Evolutionary conservation across 2,329 filamentous ascomycete species (phyloP).

Genomic region (Stachybotrys elegans): DNA sequence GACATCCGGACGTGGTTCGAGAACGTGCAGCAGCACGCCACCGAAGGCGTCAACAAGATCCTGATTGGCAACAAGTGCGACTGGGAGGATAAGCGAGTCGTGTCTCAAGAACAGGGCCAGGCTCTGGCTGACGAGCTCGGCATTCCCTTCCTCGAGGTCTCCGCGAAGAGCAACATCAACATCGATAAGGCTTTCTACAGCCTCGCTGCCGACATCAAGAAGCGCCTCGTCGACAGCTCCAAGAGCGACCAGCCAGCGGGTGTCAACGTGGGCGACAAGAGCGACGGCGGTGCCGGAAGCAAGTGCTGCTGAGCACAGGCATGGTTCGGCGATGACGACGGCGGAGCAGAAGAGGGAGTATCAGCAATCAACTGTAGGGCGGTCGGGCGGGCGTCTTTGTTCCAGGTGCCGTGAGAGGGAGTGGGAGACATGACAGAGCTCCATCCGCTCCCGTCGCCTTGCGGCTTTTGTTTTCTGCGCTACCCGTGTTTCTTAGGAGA

Average conservation of each 20-base stretch:
- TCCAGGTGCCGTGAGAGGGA: no score
- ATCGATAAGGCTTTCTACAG: constrained; percentile 98
- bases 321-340: constrained; percentile 9
- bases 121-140: constrained; percentile 90
- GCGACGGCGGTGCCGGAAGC: constrained; percentile 48
- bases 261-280: constrained; percentile 65
- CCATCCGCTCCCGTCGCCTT: neutral
- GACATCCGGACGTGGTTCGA: constrained; percentile 99
- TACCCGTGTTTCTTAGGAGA: constrained; percentile 25
- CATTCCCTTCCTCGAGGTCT: constrained; percentile 97
- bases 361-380: no score
- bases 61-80: constrained; percentile 99
- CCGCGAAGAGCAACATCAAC: constrained; percentile 99
- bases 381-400: no score
- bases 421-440: neutral
- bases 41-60: constrained; percentile 99
- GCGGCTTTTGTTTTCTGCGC: constrained; percentile 4
- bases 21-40: constrained; percentile 97
- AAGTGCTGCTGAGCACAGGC: constrained; percentile 69
- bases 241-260: constrained; percentile 66
- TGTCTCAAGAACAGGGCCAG: constrained; percentile 90
- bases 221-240: constrained; percentile 87
- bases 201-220: constrained; percentile 95
- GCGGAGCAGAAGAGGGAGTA: neutral
- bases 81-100: constrained; percentile 97